phyloP scores from a whole-genome alignment of 805 yeast genomes.

The Lipomyces starkeyi region DNA sequence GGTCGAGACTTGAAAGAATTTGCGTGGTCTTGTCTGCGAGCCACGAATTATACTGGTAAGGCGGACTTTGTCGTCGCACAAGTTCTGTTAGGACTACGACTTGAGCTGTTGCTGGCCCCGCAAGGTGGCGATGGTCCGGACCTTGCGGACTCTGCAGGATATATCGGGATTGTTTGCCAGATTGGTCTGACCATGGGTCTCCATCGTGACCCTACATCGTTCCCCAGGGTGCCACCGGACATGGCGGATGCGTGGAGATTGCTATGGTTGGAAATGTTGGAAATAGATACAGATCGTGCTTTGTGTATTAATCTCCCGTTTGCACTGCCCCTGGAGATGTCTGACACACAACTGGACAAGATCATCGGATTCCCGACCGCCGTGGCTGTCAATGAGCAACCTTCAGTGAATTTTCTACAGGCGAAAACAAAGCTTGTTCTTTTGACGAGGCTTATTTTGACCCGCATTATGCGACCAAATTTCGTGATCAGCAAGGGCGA shows the following conservation, averaged over 20 bases:
- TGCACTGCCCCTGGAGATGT: conserved; percentile 27
- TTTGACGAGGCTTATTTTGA: conserved; percentile 23
- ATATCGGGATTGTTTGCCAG: conserved; percentile 38
- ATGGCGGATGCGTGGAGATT: conserved; percentile 39
- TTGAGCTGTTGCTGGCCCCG: conserved; percentile 35
- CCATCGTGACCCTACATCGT: conserved; percentile 42
- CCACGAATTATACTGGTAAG: conserved; percentile 27
- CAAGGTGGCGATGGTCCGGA: conserved; percentile 40
- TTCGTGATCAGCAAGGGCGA: conserved; percentile 14
- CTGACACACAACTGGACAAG: conserved; percentile 25
- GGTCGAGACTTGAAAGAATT: conserved; percentile 17
- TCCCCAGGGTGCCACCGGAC: conserved; percentile 33
- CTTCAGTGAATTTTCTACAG: conserved; percentile 23
- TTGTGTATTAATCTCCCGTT: conserved; percentile 35
- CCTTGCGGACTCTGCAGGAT: conserved; percentile 32
- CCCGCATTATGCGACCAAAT: conserved; percentile 13
- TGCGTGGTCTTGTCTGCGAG: conserved; percentile 30
- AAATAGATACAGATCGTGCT: conserved; percentile 38
- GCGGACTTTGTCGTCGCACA: conserved; percentile 29
- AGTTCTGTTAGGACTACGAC: conserved; percentile 38
- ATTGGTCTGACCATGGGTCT: conserved; percentile 42
- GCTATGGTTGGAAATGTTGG: conserved; percentile 41
- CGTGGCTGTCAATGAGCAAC: conserved; percentile 23
- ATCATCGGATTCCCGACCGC: conserved; percentile 9
- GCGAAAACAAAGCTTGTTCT: conserved; percentile 20